Percentiles rank a stretch among this genome's conserved stretches.
Conservation (phyloP, 2,329 filamentous ascomycete species). For the Cercospora zeina region DNA sequence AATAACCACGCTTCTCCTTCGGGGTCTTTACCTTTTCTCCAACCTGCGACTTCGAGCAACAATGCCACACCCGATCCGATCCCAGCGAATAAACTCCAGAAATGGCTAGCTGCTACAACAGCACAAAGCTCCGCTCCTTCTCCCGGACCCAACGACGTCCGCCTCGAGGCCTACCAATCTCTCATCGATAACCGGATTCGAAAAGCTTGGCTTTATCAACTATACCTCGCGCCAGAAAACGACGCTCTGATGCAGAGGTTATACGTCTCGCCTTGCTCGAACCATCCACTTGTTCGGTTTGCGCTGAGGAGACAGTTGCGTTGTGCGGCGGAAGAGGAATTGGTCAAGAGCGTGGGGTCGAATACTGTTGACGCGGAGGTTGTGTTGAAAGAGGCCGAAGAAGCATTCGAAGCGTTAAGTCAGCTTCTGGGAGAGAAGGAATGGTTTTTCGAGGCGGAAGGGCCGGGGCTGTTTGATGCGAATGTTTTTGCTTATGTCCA, state of each 20-base stretch:
- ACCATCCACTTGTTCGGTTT: slow-evolving; percentile 62
- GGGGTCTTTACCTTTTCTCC: slow-evolving; percentile 83
- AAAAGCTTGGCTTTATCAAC: slow-evolving; percentile 80
- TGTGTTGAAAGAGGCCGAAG: slow-evolving; percentile 61
- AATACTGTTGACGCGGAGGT: slow-evolving; percentile 47
- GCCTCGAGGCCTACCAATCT: slow-evolving; percentile 72
- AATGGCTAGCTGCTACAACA: slow-evolving; percentile 57
- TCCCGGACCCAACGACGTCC: background rate
- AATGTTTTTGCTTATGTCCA: slow-evolving; percentile 88
- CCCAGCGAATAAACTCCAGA: slow-evolving; percentile 65
- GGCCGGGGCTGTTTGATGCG: slow-evolving; percentile 79
- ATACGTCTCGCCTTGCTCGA: slow-evolving; percentile 66
- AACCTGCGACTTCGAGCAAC: slow-evolving; percentile 51
- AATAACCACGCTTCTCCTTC: slow-evolving; percentile 92
- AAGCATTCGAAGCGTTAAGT: slow-evolving; percentile 64
- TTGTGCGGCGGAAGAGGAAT: slow-evolving; percentile 70
- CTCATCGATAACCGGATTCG: slow-evolving; percentile 76
- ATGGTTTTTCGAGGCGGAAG: slow-evolving; percentile 61
- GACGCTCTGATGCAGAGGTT: slow-evolving; percentile 66
- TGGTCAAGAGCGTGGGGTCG: slow-evolving; percentile 60
- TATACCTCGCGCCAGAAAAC: slow-evolving; percentile 75
- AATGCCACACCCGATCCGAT: slow-evolving; percentile 49
- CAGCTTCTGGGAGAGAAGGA: slow-evolving; percentile 57
- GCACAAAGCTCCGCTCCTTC: background rate
- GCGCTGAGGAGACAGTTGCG: slow-evolving; percentile 67